Evolutionary conservation across 169 alveolate genomes (phyloP), one percentile per base, ranked within the genome.

Genomic region (Plasmodium relictum): DNA sequence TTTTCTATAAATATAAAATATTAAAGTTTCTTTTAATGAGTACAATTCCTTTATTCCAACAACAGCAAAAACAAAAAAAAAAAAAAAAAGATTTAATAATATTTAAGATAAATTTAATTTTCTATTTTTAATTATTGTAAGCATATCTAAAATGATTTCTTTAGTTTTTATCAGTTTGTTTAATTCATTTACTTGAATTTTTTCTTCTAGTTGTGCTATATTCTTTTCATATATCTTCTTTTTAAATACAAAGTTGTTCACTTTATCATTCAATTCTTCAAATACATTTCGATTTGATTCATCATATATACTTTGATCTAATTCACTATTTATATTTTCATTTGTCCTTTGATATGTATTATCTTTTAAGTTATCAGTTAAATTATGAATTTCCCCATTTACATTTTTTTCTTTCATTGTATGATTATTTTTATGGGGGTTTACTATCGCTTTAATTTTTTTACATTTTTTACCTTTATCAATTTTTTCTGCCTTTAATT

Each of bases 201-300:
- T 54, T 20, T 22, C 39, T 62, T 83, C 91, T 68, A 83, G 66
- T 44, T 68, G 71, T 69, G 91, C 91, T 54, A 83, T 83, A 39
- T 83, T 69, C 41, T 71, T 83, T 56, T 83, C 86, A 31, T 83
- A 83, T 18, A 83, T 68, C 69, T 83, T 83, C 44, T 83, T 83
- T 69, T 83, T 83, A 18, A 56, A 37, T 22, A 83, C 22, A 59
- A 69, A 83, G 9, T 65, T 58, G 10, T 20, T 24, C 4, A 50
- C 0, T 14, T 54, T 42, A 9, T 65, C 73, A 26, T 24, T 62
- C 22, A 52, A 20, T 44, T 66, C 73, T 39, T 68, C 31, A 45
- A 12, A 16, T 22, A 8, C 44, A 69, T 45, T 69, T 69, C 18
- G 24, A 12, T 12, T 69, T 48, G 48, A 45, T 22, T 68, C 63